Base-by-base conservation (phyloP, 2,329 filamentous ascomycete genomes). In the Macrophomina phaseolina region DNA sequence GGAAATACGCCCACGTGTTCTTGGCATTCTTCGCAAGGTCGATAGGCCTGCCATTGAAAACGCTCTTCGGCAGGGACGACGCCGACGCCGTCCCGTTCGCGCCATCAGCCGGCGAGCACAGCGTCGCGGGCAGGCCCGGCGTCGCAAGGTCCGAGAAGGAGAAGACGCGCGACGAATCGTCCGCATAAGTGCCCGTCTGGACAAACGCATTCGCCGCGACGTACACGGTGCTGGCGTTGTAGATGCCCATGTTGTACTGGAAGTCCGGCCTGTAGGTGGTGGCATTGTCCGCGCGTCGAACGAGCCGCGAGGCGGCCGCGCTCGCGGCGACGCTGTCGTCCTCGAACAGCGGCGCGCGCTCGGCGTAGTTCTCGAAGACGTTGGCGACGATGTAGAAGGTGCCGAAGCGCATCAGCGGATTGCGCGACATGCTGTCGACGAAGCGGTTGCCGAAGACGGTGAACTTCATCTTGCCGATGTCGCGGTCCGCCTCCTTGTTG, bases 321-420 rank as follows among this genome's bases (percentile, higher is more conserved):
- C 16, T 6, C 42, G 1, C 16, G n/a, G 46, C 6, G n/a, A 46
- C 40, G 32, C 32, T 49, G 36, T 53, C 48, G 48, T 53, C 42
- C 11, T 28, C 42, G 45, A 49, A 62, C 14, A 62, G 58, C 32
- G 58, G 58, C n/a, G 30, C 42, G 12, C 32, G 42, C 42, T 62
- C 58, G 48, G 46, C 45, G 61, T 34, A 34, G 48, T 52, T 64
- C 48, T 52, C 61, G 48, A 64, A 64, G 34, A 64, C 34, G 61
- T 64, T 64, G 36, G 11, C 38, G 36, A 64, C 48, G 48, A 64
- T 52, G 61, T 64, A 53, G 61, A 64, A 64, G 36, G 61, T 64
- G 61, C 61, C 61, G 61, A 64, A 64, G 61, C 61, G 61, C 61
- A 64, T 64, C 14, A 64, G 61, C 36, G 61, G 61, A 48, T 64